A percentile compares a stretch with the other conserved stretches of the same genome.
phyloP scores from a whole-genome alignment of 345 rosid species.

The Microcos paniculata region DNA sequence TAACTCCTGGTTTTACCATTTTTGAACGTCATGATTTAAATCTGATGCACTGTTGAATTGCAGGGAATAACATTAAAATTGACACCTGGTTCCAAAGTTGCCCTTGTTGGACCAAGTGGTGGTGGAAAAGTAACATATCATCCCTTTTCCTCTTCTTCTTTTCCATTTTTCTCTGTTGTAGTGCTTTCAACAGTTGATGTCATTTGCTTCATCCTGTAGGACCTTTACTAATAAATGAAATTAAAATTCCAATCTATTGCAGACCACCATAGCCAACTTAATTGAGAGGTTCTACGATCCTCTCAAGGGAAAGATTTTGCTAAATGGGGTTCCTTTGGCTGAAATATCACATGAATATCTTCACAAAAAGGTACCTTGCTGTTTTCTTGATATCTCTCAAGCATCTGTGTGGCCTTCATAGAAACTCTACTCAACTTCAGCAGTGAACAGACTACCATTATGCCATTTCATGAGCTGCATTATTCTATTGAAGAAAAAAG shows the following conservation, averaged over 20 bases:
- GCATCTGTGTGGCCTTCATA: neutral
- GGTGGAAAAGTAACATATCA: constrained; percentile 76
- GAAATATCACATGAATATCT: constrained; percentile 81
- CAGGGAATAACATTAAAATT: constrained; percentile 45
- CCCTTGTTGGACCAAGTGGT: constrained; percentile 97
- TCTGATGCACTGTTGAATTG: constrained; percentile 3
- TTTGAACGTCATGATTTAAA: neutral
- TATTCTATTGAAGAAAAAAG: neutral
- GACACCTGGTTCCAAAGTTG: constrained; percentile 82
- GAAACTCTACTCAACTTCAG: neutral
- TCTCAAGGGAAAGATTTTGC: constrained; percentile 57
- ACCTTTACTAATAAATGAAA: neutral
- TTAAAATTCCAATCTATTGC: constrained; percentile 25
- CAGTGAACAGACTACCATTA: neutral
- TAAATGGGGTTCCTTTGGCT: constrained; percentile 75
- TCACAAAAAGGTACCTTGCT: constrained; percentile 33
- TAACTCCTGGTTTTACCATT: neutral
- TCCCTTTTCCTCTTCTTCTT: neutral
- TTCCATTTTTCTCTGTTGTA: neutral
- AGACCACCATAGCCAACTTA: constrained; percentile 92
- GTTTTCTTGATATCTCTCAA: neutral
- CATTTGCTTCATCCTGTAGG: neutral
- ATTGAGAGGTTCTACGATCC: constrained; percentile 84
- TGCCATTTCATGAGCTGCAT: neutral
- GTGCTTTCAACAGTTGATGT: neutral